Evolutionary conservation across 2,329 filamentous ascomycete genomes (phyloP).

Genomic region (Penicillium sp.): DNA sequence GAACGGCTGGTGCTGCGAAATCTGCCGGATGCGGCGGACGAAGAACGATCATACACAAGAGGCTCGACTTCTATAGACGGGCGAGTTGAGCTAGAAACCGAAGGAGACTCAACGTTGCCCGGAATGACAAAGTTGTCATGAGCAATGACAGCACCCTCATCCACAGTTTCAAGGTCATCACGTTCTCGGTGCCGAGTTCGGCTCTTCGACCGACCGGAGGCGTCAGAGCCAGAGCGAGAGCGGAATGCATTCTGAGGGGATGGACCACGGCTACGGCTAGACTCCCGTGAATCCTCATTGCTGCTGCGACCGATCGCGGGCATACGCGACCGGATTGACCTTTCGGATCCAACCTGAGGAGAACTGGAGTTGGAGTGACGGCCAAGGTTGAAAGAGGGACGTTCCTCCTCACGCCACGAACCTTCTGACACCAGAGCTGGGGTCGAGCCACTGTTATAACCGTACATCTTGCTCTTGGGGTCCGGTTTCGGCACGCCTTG

Average conservation of each 20-base stretch:
- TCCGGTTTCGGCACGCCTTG: slow-evolving; percentile 37
- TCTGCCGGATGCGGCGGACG: slow-evolving; percentile 46
- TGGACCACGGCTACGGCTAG: slow-evolving; percentile 39
- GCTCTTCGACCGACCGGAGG: slow-evolving; percentile 59
- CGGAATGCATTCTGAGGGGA: slow-evolving; percentile 44
- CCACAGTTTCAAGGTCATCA: slow-evolving; percentile 58
- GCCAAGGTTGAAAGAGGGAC: slow-evolving; percentile 34
- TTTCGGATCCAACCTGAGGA: slow-evolving; percentile 39
- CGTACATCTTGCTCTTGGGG: slow-evolving; percentile 48
- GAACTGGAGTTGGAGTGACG: slow-evolving; percentile 45
- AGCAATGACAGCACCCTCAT: slow-evolving; percentile 47
- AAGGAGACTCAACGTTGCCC: slow-evolving; percentile 33
- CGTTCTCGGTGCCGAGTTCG: slow-evolving; percentile 56
- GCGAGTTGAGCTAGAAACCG: slow-evolving; percentile 41
- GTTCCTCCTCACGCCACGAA: slow-evolving; percentile 44
- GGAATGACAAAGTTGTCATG: slow-evolving; percentile 33
- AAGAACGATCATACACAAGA: slow-evolving; percentile 38
- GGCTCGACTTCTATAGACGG: slow-evolving; percentile 43
- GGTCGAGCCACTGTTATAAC: slow-evolving; percentile 44
- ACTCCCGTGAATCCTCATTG: slow-evolving; percentile 42
- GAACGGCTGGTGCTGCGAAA: slow-evolving; percentile 46
- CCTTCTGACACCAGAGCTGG: slow-evolving; percentile 42
- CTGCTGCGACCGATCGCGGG: slow-evolving; percentile 35
- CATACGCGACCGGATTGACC: slow-evolving; percentile 34
- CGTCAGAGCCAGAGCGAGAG: slow-evolving; percentile 58